phyloP scores from a whole-genome alignment of 306 rosid species.

The Malus fusca region DNA sequence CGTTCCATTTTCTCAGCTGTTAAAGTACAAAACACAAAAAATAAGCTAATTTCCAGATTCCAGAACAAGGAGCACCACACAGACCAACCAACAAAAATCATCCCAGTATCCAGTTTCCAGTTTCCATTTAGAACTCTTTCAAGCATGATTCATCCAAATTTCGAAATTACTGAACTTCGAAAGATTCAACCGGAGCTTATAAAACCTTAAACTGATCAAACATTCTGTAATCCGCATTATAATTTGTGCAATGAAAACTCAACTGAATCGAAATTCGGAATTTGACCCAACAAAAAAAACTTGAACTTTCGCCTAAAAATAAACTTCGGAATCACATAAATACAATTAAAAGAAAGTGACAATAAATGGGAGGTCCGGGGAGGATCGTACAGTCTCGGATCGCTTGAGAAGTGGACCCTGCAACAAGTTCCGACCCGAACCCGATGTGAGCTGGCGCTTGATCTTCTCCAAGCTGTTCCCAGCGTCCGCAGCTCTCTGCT shows the following conservation, averaged over 20 bases:
- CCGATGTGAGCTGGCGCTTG: slow-evolving; percentile 92
- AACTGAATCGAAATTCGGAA: background rate
- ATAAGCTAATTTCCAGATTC: background rate
- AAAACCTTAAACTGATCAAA: background rate
- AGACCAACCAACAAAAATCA: background rate
- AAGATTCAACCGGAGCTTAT: background rate
- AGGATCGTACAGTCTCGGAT: slow-evolving; percentile 77
- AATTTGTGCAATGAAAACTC: background rate
- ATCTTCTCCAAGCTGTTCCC: slow-evolving; percentile 93
- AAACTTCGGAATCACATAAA: background rate
- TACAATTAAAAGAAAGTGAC: background rate
- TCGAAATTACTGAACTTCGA: background rate
- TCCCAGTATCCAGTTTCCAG: background rate
- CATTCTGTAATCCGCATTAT: background rate
- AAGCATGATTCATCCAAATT: background rate
- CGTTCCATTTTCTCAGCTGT: slow-evolving; percentile 93
- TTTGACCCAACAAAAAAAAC: background rate
- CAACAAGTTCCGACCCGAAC: slow-evolving; percentile 78
- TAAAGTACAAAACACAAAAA: background rate
- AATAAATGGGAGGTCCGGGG: background rate
- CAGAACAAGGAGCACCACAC: background rate
- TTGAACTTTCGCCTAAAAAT: background rate
- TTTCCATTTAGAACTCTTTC: background rate
- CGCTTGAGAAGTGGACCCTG: slow-evolving; percentile 99
- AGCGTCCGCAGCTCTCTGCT: slow-evolving; percentile 61